Percentiles rank a stretch among this genome's conserved stretches.
Conservation (phyloP, 257 asterid genomes). For the Paulownia fortunei region DNA sequence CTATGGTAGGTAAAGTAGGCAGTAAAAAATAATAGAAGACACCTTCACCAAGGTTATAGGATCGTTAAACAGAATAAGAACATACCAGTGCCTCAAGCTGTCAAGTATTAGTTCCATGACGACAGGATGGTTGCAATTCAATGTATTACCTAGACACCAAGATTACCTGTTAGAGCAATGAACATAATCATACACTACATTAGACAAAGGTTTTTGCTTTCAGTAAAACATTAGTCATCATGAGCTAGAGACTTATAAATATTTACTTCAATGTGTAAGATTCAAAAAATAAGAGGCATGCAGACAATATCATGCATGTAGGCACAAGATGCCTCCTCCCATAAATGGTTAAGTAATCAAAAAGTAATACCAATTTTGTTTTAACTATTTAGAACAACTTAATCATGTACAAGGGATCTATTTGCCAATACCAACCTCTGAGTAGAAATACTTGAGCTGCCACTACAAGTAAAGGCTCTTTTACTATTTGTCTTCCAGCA, state of each 20-base stretch:
- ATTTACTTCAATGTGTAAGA: background rate
- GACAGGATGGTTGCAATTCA: slow-evolving; percentile 95
- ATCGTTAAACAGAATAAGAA: slow-evolving; percentile 32
- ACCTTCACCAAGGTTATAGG: slow-evolving; percentile 16
- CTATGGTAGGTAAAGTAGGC: background rate
- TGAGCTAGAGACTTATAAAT: background rate
- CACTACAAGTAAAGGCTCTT: background rate
- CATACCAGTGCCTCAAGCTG: slow-evolving; percentile 97
- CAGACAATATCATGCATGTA: slow-evolving; percentile 18
- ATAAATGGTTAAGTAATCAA: background rate
- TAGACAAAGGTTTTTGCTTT: slow-evolving; percentile 3
- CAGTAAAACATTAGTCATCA: slow-evolving; percentile 13
- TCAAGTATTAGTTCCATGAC: slow-evolving; percentile 95
- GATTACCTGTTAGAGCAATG: slow-evolving; percentile 30
- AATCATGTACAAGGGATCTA: background rate
- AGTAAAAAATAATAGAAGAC: slow-evolving; percentile 4
- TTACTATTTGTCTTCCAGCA: background rate
- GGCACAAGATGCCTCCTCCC: background rate
- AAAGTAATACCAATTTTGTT: slow-evolving; percentile 1
- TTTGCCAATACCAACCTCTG: background rate
- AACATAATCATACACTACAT: background rate
- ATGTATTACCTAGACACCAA: slow-evolving; percentile 79
- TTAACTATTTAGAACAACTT: background rate
- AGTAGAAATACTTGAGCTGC: background rate
- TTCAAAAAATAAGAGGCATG: background rate